These are phyloP conservation scores for Hortiboletus rubellus DNA, from an alignment of 1,284 basidiomycete species.

Conservation along the genomic window DNA sequence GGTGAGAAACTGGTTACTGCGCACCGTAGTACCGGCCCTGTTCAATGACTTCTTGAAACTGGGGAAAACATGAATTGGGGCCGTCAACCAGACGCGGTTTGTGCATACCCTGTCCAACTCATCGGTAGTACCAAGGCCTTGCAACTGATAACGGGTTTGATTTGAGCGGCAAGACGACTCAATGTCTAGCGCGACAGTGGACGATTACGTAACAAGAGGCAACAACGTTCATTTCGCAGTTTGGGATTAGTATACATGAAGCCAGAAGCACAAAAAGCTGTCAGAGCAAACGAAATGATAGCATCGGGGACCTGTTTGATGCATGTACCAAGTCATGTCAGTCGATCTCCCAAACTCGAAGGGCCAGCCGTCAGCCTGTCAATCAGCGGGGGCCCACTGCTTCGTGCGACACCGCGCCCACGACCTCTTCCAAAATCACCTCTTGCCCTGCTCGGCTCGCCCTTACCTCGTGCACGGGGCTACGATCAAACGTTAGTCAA, in stretches of 20 bases:
- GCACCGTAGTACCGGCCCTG: conserved; percentile 85
- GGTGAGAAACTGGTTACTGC: conserved; percentile 23
- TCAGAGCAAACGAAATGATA: background rate
- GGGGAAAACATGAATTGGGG: conserved; percentile 9
- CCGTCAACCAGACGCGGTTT: background rate
- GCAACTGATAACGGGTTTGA: background rate
- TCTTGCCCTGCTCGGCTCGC: conserved; percentile 18
- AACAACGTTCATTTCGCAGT: background rate
- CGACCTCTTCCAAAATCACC: conserved; percentile 26
- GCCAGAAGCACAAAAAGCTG: background rate
- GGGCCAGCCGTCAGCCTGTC: conserved; percentile 20
- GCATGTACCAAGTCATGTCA: conserved; percentile 12
- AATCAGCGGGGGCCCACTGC: conserved; percentile 18
- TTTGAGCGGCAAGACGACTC: background rate
- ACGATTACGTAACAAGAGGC: conserved; percentile 23
- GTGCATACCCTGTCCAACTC: conserved; percentile 52
- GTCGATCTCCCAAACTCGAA: conserved; percentile 20
- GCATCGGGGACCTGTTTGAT: background rate
- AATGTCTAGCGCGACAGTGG: background rate
- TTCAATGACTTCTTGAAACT: conserved; percentile 96
- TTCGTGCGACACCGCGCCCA: conserved; percentile 21
- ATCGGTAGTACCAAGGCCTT: conserved; percentile 24
- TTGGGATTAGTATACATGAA: conserved; percentile 3
- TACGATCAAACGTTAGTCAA: conserved; percentile 9
- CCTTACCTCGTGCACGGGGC: conserved; percentile 28